Evolutionary conservation across 108 stramenopile genomes (phyloP).

Genomic region (Discostella stelligeroides): DNA sequence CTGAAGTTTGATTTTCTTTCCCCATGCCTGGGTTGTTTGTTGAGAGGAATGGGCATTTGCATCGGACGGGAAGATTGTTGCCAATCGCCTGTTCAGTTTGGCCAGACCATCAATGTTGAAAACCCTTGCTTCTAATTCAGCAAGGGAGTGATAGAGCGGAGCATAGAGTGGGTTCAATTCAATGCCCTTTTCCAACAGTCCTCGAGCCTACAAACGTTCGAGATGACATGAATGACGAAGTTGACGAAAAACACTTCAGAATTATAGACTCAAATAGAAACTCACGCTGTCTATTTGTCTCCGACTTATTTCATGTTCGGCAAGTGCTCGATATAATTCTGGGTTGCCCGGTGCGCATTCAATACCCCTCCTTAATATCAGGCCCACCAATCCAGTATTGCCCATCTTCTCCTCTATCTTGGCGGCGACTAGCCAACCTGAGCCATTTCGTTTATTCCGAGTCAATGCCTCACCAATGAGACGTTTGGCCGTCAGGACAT

Average conservation of each 20-base stretch:
- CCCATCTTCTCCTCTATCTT: slow-evolving; percentile 60
- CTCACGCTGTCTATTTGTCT: slow-evolving; percentile 68
- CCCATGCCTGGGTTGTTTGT: slow-evolving; percentile 49
- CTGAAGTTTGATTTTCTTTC: slow-evolving; percentile 50
- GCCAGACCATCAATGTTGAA: slow-evolving; percentile 85
- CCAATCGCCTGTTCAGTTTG: slow-evolving; percentile 72
- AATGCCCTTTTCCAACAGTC: slow-evolving; percentile 75
- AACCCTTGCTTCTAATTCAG: slow-evolving; percentile 83
- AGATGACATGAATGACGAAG: not conserved
- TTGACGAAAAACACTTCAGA: not conserved
- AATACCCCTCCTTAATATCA: slow-evolving; percentile 75
- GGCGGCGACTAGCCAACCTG: slow-evolving; percentile 77
- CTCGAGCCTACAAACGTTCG: slow-evolving; percentile 49
- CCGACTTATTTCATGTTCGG: slow-evolving; percentile 55
- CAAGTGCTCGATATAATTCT: slow-evolving; percentile 69
- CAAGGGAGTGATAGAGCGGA: slow-evolving; percentile 84
- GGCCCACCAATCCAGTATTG: slow-evolving; percentile 63
- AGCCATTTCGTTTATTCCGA: slow-evolving; percentile 68
- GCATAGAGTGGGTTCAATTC: slow-evolving; percentile 81
- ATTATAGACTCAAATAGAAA: not conserved
- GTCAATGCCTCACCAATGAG: slow-evolving; percentile 78
- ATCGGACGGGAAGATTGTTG: slow-evolving; percentile 69
- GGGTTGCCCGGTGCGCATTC: slow-evolving; percentile 74
- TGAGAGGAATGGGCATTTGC: slow-evolving; percentile 44
- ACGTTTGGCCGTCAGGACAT: slow-evolving; percentile 63